These are phyloP conservation scores for Chloropicon primus DNA, from an alignment of 139 green algal species.

Conservation along the genomic window DNA sequence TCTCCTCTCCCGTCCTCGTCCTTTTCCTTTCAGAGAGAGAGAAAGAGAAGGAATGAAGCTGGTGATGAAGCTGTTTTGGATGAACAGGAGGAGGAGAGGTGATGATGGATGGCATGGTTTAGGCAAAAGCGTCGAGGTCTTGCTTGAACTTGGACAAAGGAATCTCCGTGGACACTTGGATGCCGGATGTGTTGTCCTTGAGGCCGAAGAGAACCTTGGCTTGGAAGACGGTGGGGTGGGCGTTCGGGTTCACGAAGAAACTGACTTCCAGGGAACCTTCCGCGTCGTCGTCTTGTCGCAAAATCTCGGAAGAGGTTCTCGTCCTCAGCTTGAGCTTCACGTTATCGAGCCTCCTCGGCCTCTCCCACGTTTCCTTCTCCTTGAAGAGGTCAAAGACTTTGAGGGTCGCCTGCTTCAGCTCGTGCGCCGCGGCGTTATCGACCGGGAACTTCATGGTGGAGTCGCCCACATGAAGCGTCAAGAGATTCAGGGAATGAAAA, in stretches of 20 bases:
- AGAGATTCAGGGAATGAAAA: no score
- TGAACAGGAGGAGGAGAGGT: no score
- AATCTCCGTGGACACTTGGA: not conserved
- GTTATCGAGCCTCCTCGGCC: not conserved
- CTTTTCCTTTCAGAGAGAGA: no score
- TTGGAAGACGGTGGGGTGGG: not conserved
- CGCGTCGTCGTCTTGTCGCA: not conserved
- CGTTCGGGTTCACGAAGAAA: not conserved
- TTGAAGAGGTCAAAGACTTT: not conserved
- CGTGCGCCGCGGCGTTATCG: not conserved
- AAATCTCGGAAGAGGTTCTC: no score
- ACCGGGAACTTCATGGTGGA: not conserved
- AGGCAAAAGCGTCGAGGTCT: not conserved
- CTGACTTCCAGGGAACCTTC: not conserved
- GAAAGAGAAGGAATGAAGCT: no score
- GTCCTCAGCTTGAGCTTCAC: not conserved
- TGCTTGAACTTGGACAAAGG: not conserved
- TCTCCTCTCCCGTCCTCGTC: no score
- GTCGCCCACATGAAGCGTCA: not conserved
- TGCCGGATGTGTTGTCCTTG: not conserved
- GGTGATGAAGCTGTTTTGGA: no score
- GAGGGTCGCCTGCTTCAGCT: not conserved
- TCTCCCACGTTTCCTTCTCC: not conserved
- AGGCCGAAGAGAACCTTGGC: not conserved
- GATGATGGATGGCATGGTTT: no score